Evolutionary conservation across 441 rosid genomes (phyloP), one percentile per base, ranked within the genome.

Genomic region (Cnidoscolus chayamansa): DNA sequence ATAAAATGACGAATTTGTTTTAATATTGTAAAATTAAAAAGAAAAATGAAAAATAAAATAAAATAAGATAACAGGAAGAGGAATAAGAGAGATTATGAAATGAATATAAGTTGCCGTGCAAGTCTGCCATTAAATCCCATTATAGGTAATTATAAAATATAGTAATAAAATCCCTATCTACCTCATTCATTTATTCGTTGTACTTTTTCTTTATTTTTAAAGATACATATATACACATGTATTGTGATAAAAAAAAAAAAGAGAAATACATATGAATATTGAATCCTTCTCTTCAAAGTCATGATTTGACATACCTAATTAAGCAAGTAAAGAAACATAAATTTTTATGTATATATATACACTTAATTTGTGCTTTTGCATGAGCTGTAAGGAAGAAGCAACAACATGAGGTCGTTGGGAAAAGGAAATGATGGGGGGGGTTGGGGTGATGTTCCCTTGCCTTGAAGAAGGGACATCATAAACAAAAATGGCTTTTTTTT

Each of bases 401-500:
- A 65, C 32, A 15, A 56, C 40, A 37, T 16, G 31, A 19, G 69
- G 0, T 48, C 25, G 25, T 25, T 25, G 25, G 25, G 25, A 25
- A 25, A 25, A 25, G 25, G 25, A 25, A 25, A 25, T 25, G 25
- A 25, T 25, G 25, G 25, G 25, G 25, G 11, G 25, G 11, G 30
- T 12, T 20, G 20, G 30, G 74, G 16, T 51, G 7, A 58, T 71
- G 78, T 67, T 65, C 58, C 48, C 71, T 65, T 76, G 75, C 56
- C 79, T 81, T 78, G 68, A 81, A 75, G 81, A 78, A 75, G 76
- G 73, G 77, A 73, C 77, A 35, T 35, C 40, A 35, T 35, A 2
- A 16, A 3, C 3, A 19, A 17, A 53, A 16, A 64, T 48, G 6
- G 49, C 57, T 25, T 25, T 25, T 25, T 25, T 25, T 25, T 25